Percentiles rank a stretch among this genome's conserved stretches.
phyloP scores from a whole-genome alignment of 805 yeast genomes.

The Priceomyces fermenticarens region DNA sequence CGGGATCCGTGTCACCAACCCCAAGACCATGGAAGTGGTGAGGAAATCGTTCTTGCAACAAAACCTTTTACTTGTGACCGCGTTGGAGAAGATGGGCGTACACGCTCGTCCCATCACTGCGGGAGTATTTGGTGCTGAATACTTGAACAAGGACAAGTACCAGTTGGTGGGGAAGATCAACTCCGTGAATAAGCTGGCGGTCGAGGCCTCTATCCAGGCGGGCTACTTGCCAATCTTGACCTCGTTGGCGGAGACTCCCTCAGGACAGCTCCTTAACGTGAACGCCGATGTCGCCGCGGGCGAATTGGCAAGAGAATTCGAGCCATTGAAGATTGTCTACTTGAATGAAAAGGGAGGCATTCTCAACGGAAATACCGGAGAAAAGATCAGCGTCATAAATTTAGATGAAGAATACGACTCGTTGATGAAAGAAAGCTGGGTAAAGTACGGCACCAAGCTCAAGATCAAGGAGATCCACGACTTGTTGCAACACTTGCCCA shows the following conservation, averaged over 20 bases:
- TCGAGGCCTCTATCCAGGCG: constrained; percentile 91
- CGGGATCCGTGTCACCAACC: constrained; percentile 95
- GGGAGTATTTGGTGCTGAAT: constrained; percentile 94
- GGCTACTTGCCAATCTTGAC: constrained; percentile 97
- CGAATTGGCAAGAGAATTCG: constrained; percentile 93
- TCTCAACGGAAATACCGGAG: constrained; percentile 86
- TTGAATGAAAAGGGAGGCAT: constrained; percentile 98
- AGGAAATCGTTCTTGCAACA: constrained; percentile 94
- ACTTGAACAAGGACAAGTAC: constrained; percentile 85
- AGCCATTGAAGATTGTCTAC: constrained; percentile 95
- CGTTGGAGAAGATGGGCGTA: constrained; percentile 93
- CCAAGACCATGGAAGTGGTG: constrained; percentile 92
- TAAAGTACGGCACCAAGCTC: constrained; percentile 95
- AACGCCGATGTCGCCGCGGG: constrained; percentile 99
- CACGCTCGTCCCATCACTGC: constrained; percentile 98
- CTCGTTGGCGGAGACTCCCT: constrained; percentile 92
- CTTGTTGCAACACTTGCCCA: constrained; percentile 86
- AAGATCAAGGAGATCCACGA: constrained; percentile 97
- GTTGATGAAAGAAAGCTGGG: constrained; percentile 93
- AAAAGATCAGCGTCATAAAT: constrained; percentile 84
- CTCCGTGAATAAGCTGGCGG: constrained; percentile 76
- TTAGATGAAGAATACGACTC: constrained; percentile 94
- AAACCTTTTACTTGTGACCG: constrained; percentile 90
- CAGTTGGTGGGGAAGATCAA: constrained; percentile 88
- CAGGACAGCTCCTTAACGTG: constrained; percentile 95